phyloP scores from a whole-genome alignment of 495 filamentous ascomycete genomes.

The Penicillium pulvis region DNA sequence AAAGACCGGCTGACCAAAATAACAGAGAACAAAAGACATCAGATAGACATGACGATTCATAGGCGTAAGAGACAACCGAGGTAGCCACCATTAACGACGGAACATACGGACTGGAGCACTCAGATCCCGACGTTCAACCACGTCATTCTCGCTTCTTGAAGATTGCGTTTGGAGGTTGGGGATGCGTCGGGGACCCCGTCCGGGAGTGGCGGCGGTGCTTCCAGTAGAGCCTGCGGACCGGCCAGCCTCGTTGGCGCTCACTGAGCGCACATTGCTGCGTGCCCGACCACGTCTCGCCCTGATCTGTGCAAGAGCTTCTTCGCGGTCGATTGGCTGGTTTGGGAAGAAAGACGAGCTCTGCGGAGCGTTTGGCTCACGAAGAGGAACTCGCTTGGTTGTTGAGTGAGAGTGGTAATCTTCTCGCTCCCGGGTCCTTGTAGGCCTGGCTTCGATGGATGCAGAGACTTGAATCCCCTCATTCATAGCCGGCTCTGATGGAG shows the following conservation, averaged over 20 bases:
- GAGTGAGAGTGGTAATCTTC: conserved; percentile 20
- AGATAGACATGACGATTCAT: conserved; percentile 17
- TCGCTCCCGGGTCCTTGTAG: conserved; percentile 16
- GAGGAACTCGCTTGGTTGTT: conserved; percentile 37
- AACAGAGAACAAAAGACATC: conserved; percentile 11
- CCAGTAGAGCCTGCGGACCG: conserved; percentile 30
- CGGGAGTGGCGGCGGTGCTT: conserved; percentile 28
- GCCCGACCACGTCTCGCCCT: conserved; percentile 49
- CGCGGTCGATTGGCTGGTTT: conserved; percentile 49
- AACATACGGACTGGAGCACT: conserved; percentile 45
- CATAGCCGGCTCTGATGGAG: conserved; percentile 1
- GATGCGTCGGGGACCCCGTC: conserved; percentile 35
- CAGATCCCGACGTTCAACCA: conserved; percentile 39
- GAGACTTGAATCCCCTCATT: conserved; percentile 1
- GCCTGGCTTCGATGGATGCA: conserved; percentile 16
- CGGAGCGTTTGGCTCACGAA: conserved; percentile 28
- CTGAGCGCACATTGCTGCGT: conserved; percentile 47
- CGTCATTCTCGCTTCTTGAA: conserved; percentile 30
- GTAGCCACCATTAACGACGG: conserved; percentile 26
- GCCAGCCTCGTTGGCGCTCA: conserved; percentile 41
- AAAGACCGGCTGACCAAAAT: conserved; percentile 22
- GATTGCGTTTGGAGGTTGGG: conserved; percentile 37
- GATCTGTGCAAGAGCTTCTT: conserved; percentile 55
- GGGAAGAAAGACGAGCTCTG: conserved; percentile 32
- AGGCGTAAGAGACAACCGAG: conserved; percentile 5